These are phyloP conservation scores for Articulospora tetracladia DNA, from an alignment of 495 filamentous ascomycete genomes.

Conservation along the genomic window DNA sequence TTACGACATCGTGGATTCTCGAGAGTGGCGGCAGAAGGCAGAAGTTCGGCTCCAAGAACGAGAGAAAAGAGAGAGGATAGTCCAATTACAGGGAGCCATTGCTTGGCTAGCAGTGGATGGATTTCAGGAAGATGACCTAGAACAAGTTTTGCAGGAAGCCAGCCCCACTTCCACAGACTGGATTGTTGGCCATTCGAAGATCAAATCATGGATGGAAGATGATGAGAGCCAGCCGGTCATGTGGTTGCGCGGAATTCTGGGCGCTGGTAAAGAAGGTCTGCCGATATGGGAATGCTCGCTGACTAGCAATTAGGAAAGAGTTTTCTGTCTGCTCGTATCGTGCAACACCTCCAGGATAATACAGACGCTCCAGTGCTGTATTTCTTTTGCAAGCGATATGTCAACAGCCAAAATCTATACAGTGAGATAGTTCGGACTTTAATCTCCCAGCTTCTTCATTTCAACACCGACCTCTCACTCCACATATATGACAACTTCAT, in stretches of 20 bases:
- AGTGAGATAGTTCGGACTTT: conserved; percentile 17
- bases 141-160: conserved; percentile 5
- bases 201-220: conserved; percentile 15
- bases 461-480: conserved; percentile 14
- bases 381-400: conserved; percentile 18
- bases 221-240: conserved; percentile 4
- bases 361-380: conserved; percentile 6
- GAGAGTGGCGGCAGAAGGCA: conserved; percentile 14
- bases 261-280: conserved; percentile 21
- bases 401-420: background rate
- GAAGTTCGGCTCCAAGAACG: conserved; percentile 11
- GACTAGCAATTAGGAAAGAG: conserved; percentile 26
- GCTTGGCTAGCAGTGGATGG: conserved; percentile 10
- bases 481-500: conserved; percentile 20
- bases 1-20: conserved; percentile 27
- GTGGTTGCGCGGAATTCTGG: conserved; percentile 23
- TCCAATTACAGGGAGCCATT: conserved; percentile 8
- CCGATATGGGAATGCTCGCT: too few relatives aligned
- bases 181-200: conserved; percentile 10
- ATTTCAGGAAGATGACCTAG: conserved; percentile 9
- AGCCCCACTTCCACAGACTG: too few relatives aligned
- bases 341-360: conserved; percentile 12
- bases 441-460: conserved; percentile 14
- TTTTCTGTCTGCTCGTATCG: conserved; percentile 22
- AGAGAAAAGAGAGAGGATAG: background rate